These are phyloP conservation scores for Arachnomyces sp. DNA, from an alignment of 2,329 filamentous ascomycete genomes.

Conservation along the genomic window DNA sequence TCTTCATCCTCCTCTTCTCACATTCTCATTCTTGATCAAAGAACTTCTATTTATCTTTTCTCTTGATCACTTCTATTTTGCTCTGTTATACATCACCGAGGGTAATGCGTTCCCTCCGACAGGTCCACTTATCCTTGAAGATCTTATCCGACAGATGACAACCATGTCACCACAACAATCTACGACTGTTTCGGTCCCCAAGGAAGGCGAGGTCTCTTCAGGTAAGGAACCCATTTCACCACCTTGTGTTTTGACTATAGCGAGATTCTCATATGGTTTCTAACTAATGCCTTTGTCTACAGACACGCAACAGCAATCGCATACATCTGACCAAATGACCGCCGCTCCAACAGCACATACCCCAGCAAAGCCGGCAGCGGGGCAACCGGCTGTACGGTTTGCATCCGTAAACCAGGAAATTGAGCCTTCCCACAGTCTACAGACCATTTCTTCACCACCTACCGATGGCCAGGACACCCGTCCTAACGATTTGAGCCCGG, in stretches of 20 bases:
- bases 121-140: constrained; percentile 6
- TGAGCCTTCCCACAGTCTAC: constrained; percentile 38
- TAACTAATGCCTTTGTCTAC: background rate
- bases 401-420: constrained; percentile 66
- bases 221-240: constrained; percentile 20
- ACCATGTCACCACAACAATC: constrained; percentile 33
- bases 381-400: constrained; percentile 56
- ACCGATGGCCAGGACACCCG: constrained; percentile 11
- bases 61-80: constrained; percentile 2
- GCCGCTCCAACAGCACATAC: constrained; percentile 8
- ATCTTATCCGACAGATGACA: constrained; percentile 12
- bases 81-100: constrained; percentile 7
- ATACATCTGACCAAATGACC: constrained; percentile 1
- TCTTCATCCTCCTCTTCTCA: constrained; percentile 6
- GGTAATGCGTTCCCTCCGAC: background rate
- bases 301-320: background rate
- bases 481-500: constrained; percentile 26
- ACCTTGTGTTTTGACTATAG: background rate
- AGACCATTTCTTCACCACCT: constrained; percentile 12
- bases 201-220: constrained; percentile 20
- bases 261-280: background rate
- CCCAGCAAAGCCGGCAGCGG: constrained; percentile 18
- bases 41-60: background rate
- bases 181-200: constrained; percentile 19
- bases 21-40: constrained; percentile 3